A percentile compares a stretch with the other conserved stretches of the same genome.
These are phyloP conservation scores for Backusella circina DNA, from an alignment of 192 early-diverging fungal genomes.

Conservation along the genomic window DNA sequence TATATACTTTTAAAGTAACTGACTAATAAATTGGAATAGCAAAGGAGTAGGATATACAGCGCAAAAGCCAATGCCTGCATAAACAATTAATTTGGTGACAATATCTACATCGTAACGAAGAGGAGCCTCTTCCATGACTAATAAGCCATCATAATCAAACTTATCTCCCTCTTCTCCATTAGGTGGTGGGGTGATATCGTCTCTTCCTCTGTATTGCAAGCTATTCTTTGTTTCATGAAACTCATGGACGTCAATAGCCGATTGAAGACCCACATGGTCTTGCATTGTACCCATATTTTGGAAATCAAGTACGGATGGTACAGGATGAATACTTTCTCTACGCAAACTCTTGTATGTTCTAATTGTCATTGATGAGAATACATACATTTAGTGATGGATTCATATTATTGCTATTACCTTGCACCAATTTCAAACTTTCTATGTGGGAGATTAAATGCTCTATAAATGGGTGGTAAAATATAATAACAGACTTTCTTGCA, in stretches of 20 bases:
- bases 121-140: constrained; percentile 35
- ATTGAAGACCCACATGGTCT: constrained; percentile 48
- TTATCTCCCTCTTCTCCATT: constrained; percentile 6
- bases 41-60: constrained; percentile 47
- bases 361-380: too few species aligned
- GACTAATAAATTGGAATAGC: constrained; percentile 37
- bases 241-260: constrained; percentile 46
- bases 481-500: constrained; percentile 46
- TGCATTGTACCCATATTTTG: constrained; percentile 33
- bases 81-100: constrained; percentile 57
- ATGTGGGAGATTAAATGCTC: constrained; percentile 51
- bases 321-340: constrained; percentile 35
- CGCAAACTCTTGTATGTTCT: constrained; percentile 35
- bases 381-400: too few species aligned
- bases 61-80: constrained; percentile 53
- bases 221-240: constrained; percentile 25
- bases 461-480: constrained; percentile 48
- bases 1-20: not conserved
- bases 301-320: constrained; percentile 40
- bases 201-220: not conserved
- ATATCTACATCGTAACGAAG: constrained; percentile 56
- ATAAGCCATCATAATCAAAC: constrained; percentile 9
- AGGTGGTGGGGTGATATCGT: not conserved
- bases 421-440: constrained; percentile 43
- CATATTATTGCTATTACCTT: too few species aligned